These are phyloP conservation scores for Crepidotus sp. DNA, from an alignment of 1,284 basidiomycete genomes.

Conservation along the genomic window DNA sequence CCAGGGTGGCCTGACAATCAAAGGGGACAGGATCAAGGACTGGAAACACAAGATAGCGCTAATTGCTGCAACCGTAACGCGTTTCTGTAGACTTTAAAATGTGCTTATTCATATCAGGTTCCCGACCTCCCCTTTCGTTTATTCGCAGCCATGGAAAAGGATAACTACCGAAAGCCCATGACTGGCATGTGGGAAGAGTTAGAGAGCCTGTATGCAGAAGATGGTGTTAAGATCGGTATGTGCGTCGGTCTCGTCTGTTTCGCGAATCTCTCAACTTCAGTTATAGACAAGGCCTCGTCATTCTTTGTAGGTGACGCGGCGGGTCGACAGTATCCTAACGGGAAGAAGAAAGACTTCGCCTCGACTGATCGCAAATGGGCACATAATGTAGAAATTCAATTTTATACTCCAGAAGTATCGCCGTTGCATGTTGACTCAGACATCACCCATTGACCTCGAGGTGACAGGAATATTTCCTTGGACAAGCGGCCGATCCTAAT, in stretches of 20 bases:
- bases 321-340: conserved; percentile 47
- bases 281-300: conserved; percentile 54
- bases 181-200: conserved; percentile 81
- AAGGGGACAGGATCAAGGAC: conserved; percentile 32
- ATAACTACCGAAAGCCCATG: conserved; percentile 83
- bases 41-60: conserved; percentile 73
- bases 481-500: conserved; percentile 37
- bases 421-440: background rate
- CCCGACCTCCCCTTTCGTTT: conserved; percentile 69
- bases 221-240: conserved; percentile 60
- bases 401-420: conserved; percentile 59
- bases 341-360: conserved; percentile 49
- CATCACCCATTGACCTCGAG: background rate
- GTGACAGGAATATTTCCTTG: conserved; percentile 72
- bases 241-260: background rate
- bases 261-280: background rate
- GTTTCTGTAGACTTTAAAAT: background rate
- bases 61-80: conserved; percentile 61
- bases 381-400: conserved; percentile 61
- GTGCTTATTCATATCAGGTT: conserved; percentile 39
- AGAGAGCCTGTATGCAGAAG: conserved; percentile 47
- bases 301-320: conserved; percentile 91
- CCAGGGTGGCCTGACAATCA: conserved; percentile 49
- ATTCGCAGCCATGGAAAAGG: conserved; percentile 70
- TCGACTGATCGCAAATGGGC: conserved; percentile 85